A percentile compares a stretch with the other conserved stretches of the same genome.
Evolutionary conservation across 2,329 filamentous ascomycete genomes (phyloP).

Genomic region (Trichoderma semiorbis): DNA sequence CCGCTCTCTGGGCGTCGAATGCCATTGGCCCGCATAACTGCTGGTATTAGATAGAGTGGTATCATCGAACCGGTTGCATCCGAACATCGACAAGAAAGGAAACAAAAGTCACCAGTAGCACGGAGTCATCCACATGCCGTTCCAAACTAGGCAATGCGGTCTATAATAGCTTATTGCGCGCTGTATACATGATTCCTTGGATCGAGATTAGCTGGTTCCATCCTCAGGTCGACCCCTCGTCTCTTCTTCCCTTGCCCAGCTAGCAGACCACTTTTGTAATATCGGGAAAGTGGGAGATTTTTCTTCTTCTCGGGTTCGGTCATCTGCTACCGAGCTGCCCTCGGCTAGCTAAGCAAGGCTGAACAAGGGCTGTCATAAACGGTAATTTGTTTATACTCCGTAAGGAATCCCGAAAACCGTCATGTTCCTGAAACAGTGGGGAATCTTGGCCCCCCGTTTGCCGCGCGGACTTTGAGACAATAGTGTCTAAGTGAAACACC

Average conservation of each 20-base stretch:
- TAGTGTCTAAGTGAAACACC: not conserved
- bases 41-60: not conserved
- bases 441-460: not conserved
- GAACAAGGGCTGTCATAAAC: not conserved
- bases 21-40: not conserved
- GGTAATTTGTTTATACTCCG: not conserved
- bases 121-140: not conserved
- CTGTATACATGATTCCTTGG: not conserved
- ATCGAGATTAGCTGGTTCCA: not conserved
- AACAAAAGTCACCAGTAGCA: not conserved
- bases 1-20: not conserved
- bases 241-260: not conserved
- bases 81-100: not conserved
- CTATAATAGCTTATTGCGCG: not conserved
- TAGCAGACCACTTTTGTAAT: not conserved
- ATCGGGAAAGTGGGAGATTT: not conserved
- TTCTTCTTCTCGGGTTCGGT: not conserved
- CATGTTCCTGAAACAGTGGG: not conserved
- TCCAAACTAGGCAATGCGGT: not conserved
- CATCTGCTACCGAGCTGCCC: not conserved
- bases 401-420: not conserved
- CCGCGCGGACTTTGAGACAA: slow-evolving; percentile 6
- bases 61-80: not conserved
- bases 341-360: not conserved
- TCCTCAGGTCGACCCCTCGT: not conserved